A percentile compares a stretch with the other conserved stretches of the same genome.
These are phyloP conservation scores for Aspergillus sp. DNA, from an alignment of 2,329 filamentous ascomycete species.

Conservation along the genomic window DNA sequence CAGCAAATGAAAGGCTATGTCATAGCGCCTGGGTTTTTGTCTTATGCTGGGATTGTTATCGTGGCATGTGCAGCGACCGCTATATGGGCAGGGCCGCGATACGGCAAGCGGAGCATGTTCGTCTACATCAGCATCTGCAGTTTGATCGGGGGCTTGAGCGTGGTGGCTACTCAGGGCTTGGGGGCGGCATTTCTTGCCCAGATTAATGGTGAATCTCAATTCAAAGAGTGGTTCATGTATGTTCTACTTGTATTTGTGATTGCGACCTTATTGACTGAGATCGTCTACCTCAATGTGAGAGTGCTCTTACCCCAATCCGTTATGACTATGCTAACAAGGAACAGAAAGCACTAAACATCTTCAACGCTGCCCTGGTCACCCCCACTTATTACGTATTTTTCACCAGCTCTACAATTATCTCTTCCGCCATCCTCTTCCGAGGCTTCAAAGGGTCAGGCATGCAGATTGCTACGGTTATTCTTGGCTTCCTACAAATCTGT, in stretches of 20 bases:
- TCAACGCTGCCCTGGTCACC: slow-evolving; percentile 94
- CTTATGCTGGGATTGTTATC: slow-evolving; percentile 80
- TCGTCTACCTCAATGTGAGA: slow-evolving; percentile 89
- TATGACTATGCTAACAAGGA: slow-evolving; percentile 9
- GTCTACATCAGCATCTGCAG: slow-evolving; percentile 97
- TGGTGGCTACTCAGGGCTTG: slow-evolving; percentile 90
- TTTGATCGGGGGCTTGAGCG: slow-evolving; percentile 88
- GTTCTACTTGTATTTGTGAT: slow-evolving; percentile 89
- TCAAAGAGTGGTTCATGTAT: slow-evolving; percentile 97
- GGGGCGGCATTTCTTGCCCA: slow-evolving; percentile 90
- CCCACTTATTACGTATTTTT: slow-evolving; percentile 99
- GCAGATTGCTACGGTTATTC: slow-evolving; percentile 82
- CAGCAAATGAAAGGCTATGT: slow-evolving; percentile 90
- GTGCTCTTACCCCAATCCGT: slow-evolving; percentile 38
- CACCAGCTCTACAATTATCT: slow-evolving; percentile 91
- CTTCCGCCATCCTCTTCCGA: slow-evolving; percentile 85
- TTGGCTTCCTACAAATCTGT: slow-evolving; percentile 93
- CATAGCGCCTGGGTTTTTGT: slow-evolving; percentile 80
- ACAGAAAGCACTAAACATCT: slow-evolving; percentile 97
- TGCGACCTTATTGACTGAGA: slow-evolving; percentile 84
- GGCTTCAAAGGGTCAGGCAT: slow-evolving; percentile 85
- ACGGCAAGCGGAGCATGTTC: slow-evolving; percentile 96
- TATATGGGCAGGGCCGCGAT: slow-evolving; percentile 78
- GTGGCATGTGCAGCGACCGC: slow-evolving; percentile 70
- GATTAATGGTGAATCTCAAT: slow-evolving; percentile 77